Base-by-base conservation (phyloP, 192 early-diverging fungal species). In the Chytriomyces sp. region DNA sequence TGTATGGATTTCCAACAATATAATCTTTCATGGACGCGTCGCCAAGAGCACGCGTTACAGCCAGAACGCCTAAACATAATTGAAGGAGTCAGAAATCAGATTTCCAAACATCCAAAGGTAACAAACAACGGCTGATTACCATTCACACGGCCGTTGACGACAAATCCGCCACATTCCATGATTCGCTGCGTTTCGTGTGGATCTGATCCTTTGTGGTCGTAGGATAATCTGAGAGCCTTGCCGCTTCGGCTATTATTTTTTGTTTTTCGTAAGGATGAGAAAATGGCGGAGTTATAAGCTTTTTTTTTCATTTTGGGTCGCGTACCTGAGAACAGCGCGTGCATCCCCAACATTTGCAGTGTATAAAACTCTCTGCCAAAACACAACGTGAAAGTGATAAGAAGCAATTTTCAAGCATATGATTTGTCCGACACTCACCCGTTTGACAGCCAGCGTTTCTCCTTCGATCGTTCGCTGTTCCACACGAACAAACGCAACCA, bases 201-300 rank as follows among this genome's bases (percentile, higher is more conserved):
- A 80, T 99, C 97, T 24, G 93, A 94, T 28, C 97, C 97, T 82
- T 99, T 99, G 86, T 99, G 97, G 85, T 99, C 97, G 77, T 98
- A 99, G 6, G 97, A 94, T 9, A 99, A 87, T 57, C 97, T 86
- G 23, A 92, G 82, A 1, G 97, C 97, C 49, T 83, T 81, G 44
- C 95, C 94, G 61, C 90, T 78, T 48, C 95, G 93, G 76, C 95
- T 88, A 77, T 7, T 16, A 26, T 35, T 23, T 47, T 45, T 9
- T 35, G 35, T 35, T 26, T 20, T 65, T 24, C 13, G 64, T 16
- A 0, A 43, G 9, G 48, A 75, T 20, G 18, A 79, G 59, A 20
- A 45, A 62, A 68, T 46, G 9, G 11, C 69, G 18, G 23, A 80
- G 26, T 9, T 86, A 50, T 50, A 13, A 18, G 46, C 13, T 23